Percentiles rank a stretch among this genome's conserved stretches.
phyloP scores from a whole-genome alignment of 2,329 filamentous ascomycete species.

The Metarhizium album region DNA sequence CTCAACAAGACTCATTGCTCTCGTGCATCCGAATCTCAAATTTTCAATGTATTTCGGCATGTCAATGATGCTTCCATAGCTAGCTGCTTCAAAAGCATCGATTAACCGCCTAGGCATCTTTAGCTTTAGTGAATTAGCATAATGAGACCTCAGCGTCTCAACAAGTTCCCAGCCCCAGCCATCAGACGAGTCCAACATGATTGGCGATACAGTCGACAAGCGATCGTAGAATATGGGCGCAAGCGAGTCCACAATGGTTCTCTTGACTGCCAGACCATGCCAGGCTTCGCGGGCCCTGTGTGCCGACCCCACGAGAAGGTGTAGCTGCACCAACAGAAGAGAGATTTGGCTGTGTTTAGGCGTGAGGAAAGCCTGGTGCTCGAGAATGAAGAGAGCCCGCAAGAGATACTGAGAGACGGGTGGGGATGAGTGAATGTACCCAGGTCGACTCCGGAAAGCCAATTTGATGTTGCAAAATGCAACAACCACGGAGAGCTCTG shows the following conservation, averaged over 20 bases:
- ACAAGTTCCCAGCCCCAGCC: slow-evolving; percentile 24
- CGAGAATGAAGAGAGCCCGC: slow-evolving; percentile 38
- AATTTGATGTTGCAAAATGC: slow-evolving; percentile 24
- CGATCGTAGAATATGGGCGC: slow-evolving; percentile 45
- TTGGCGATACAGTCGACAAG: slow-evolving; percentile 39
- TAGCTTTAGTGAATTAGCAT: slow-evolving; percentile 33
- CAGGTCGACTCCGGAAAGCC: slow-evolving; percentile 13
- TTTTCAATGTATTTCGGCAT: slow-evolving; percentile 33
- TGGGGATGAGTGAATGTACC: slow-evolving; percentile 6
- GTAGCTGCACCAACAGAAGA: slow-evolving; percentile 40
- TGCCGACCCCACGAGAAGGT: slow-evolving; percentile 39
- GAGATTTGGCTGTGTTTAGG: slow-evolving; percentile 36
- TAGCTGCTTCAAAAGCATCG: slow-evolving; percentile 38
- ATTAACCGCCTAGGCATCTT: slow-evolving; percentile 30
- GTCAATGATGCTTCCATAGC: slow-evolving; percentile 38
- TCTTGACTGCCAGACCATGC: slow-evolving; percentile 42
- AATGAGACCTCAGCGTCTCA: slow-evolving; percentile 35
- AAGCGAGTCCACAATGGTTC: slow-evolving; percentile 46
- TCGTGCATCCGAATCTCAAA: slow-evolving; percentile 38
- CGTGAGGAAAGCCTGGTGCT: slow-evolving; percentile 33
- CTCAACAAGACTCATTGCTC: slow-evolving; percentile 42
- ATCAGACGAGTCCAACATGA: slow-evolving; percentile 22
- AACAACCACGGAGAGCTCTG: slow-evolving; percentile 25
- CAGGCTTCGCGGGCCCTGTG: slow-evolving; percentile 37
- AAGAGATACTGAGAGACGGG: slow-evolving; percentile 25